Evolutionary conservation across 257 asterid species (phyloP).

Genomic region (Plantago major): DNA sequence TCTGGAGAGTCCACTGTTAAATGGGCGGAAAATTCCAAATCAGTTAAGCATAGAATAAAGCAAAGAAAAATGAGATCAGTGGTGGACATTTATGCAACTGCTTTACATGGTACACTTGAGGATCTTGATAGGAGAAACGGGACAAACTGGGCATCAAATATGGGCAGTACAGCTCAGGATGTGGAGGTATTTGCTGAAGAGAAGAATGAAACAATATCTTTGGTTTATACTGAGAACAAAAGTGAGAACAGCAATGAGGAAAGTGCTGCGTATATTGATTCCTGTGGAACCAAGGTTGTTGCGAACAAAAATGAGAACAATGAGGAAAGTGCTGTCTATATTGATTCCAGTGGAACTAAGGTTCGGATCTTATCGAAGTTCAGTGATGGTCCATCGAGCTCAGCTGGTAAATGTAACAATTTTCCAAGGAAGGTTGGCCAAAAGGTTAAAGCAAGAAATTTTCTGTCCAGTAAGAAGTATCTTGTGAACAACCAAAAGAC

Average conservation of each 20-base stretch:
- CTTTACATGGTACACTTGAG: constrained; percentile 65
- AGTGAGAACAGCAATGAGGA: constrained; percentile 25
- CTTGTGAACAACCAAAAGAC: constrained; percentile 43
- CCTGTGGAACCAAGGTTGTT: constrained; percentile 67
- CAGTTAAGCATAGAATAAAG: constrained; percentile 64
- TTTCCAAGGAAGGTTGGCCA: constrained; percentile 30
- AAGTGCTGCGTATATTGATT: constrained; percentile 70
- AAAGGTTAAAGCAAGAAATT: constrained; percentile 39
- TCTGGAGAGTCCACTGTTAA: constrained; percentile 55
- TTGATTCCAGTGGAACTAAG: constrained; percentile 80
- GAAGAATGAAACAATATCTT: constrained; percentile 26
- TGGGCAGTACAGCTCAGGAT: constrained; percentile 35
- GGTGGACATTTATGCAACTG: constrained; percentile 73
- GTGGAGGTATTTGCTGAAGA: constrained; percentile 29
- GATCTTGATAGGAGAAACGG: constrained; percentile 93
- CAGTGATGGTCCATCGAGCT: constrained; percentile 28
- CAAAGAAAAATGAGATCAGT: constrained; percentile 63
- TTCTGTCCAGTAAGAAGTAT: constrained; percentile 33
- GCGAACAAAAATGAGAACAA: not conserved
- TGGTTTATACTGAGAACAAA: constrained; percentile 30
- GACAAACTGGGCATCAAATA: constrained; percentile 62
- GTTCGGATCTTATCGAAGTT: constrained; percentile 70
- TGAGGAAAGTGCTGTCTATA: constrained; percentile 62
- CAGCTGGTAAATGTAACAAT: constrained; percentile 28
- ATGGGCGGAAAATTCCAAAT: constrained; percentile 42